Evolutionary conservation across 495 filamentous ascomycete genomes (phyloP).

Genomic region (Penicillium flavigenum): DNA sequence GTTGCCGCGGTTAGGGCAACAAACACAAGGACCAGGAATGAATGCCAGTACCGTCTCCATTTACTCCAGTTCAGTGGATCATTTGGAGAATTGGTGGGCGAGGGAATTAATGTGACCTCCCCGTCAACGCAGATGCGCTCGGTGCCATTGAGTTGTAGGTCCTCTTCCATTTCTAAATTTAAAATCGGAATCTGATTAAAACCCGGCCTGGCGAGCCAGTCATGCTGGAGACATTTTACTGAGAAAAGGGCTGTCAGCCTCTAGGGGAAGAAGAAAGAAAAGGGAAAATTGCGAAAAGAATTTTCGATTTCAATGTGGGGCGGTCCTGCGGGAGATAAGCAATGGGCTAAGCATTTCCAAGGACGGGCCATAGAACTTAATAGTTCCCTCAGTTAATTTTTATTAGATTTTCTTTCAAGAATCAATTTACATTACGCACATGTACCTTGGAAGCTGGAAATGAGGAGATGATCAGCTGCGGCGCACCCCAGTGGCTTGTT

Average conservation of each 20-base stretch:
- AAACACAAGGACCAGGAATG: conserved; percentile 24
- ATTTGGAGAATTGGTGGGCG: conserved; percentile 49
- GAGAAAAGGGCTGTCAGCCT: not conserved
- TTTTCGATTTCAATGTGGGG: not conserved
- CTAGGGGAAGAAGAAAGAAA: not conserved
- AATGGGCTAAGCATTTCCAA: not conserved
- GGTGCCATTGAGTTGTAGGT: conserved; percentile 20
- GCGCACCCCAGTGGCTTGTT: no score
- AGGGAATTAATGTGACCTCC: conserved; percentile 50
- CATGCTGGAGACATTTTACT: conserved; percentile 1
- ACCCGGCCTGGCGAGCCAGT: not conserved
- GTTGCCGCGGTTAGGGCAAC: conserved; percentile 30
- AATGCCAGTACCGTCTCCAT: conserved; percentile 41
- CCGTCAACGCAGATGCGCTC: conserved; percentile 20
- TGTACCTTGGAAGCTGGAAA: no score
- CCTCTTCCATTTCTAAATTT: conserved; percentile 10
- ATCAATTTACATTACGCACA: not conserved
- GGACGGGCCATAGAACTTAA: no score
- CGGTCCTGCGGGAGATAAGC: not conserved
- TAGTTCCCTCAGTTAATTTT: not conserved
- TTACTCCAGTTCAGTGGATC: conserved; percentile 55
- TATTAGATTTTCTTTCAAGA: not conserved
- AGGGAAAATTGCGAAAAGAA: not conserved
- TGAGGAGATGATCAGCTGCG: no score
- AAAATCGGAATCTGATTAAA: conserved; percentile 6